These are phyloP conservation scores for Nakazawaea populi DNA, from an alignment of 805 yeast species.

Conservation along the genomic window DNA sequence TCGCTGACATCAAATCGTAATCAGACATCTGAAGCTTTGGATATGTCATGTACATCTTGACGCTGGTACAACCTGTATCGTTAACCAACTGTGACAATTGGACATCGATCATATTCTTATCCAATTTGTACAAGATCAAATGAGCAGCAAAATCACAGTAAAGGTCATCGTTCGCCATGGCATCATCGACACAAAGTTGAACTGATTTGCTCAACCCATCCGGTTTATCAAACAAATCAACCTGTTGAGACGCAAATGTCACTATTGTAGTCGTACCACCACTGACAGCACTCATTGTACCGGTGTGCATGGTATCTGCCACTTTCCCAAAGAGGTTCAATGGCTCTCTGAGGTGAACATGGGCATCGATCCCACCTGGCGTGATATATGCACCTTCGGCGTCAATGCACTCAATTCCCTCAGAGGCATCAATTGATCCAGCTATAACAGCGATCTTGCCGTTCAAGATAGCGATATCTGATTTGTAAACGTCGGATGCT, in stretches of 20 bases:
- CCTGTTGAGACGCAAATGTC: constrained; percentile 38
- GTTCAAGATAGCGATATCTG: constrained; percentile 9
- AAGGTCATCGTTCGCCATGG: constrained; percentile 23
- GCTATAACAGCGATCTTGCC: constrained; percentile 6
- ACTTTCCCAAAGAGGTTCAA: constrained; percentile 29
- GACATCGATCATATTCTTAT: constrained; percentile 11
- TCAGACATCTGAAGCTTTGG: constrained; percentile 15
- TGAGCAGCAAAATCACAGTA: constrained; percentile 47
- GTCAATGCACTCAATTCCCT: constrained; percentile 21
- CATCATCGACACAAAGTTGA: constrained; percentile 21
- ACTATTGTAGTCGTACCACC: constrained; percentile 47
- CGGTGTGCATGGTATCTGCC: constrained; percentile 35
- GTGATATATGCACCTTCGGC: constrained; percentile 42
- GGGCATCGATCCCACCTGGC: constrained; percentile 49
- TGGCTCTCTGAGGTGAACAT: constrained; percentile 41
- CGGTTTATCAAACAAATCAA: constrained; percentile 23
- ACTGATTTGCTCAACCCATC: constrained; percentile 20
- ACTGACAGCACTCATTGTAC: constrained; percentile 38
- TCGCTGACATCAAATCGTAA: constrained; percentile 13
- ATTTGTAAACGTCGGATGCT: constrained; percentile 7
- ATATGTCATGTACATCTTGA: constrained; percentile 18
- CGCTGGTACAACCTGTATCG: constrained; percentile 14
- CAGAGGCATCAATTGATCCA: constrained; percentile 13
- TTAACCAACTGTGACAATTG: constrained; percentile 6
- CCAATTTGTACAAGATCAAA: constrained; percentile 28